Percentiles rank a stretch among this genome's conserved stretches.
These are phyloP conservation scores for Lepiota brunneoincarnata DNA, from an alignment of 768 basidiomycete species.

Conservation along the genomic window DNA sequence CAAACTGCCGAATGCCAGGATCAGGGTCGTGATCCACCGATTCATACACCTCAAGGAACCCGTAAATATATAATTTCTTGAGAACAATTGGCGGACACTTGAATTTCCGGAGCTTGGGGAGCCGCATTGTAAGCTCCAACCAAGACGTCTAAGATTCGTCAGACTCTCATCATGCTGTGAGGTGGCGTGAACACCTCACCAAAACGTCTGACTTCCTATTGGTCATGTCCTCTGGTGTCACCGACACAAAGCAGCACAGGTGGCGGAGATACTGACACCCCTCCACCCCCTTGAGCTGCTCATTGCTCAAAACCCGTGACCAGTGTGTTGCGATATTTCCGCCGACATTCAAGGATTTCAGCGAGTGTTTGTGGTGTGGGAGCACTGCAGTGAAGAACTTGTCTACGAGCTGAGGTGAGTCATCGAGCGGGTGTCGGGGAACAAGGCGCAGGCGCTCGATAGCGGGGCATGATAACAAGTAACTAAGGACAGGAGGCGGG, in stretches of 20 bases:
- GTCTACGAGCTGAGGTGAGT: background rate
- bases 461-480: background rate
- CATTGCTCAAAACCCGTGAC: background rate
- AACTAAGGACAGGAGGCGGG: background rate
- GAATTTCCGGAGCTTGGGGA: background rate
- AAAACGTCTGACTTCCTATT: background rate
- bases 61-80: too few relatives aligned
- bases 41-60: too few relatives aligned
- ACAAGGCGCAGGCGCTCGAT: background rate
- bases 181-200: background rate
- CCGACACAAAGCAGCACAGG: background rate
- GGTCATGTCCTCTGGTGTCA: background rate
- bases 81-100: background rate
- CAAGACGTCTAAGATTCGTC: background rate
- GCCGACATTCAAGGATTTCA: background rate
- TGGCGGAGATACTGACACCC: background rate
- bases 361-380: background rate
- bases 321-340: background rate
- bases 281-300: background rate
- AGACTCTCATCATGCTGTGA: background rate
- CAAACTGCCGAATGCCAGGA: too few relatives aligned
- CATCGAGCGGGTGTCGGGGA: background rate
- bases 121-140: background rate
- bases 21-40: too few relatives aligned
- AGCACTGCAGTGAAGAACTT: background rate